phyloP scores from a whole-genome alignment of 768 basidiomycete species.

The Tephrocybe sp. region DNA sequence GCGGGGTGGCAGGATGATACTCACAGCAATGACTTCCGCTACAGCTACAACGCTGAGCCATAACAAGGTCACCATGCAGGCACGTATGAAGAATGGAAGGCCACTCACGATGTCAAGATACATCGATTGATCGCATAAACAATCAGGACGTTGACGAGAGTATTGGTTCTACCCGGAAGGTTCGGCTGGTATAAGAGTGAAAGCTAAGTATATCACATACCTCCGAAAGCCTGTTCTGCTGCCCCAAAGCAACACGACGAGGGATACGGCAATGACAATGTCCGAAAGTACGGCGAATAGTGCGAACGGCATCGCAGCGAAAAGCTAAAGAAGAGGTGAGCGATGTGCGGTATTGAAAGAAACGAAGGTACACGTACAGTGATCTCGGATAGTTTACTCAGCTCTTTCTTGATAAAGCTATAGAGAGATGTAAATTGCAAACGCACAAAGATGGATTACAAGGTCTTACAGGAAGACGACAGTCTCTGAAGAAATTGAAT shows the following conservation, averaged over 20 bases:
- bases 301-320: slow-evolving; percentile 44
- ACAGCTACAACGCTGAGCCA: slow-evolving; percentile 30
- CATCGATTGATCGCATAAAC: slow-evolving; percentile 53
- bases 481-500: slow-evolving; percentile 26
- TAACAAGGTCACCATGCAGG: not conserved
- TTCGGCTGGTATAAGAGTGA: not conserved
- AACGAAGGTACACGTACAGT: slow-evolving; percentile 23
- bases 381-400: slow-evolving; percentile 31
- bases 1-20: slow-evolving; percentile 3
- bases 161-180: slow-evolving; percentile 34
- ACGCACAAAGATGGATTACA: not conserved
- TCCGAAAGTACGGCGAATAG: slow-evolving; percentile 46
- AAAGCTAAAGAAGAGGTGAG: slow-evolving; percentile 23
- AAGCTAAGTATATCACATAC: slow-evolving; percentile 21
- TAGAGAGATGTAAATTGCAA: not conserved
- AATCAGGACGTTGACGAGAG: slow-evolving; percentile 41
- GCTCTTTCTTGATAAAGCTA: slow-evolving; percentile 37
- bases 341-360: not conserved
- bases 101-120: slow-evolving; percentile 44
- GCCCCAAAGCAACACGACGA: slow-evolving; percentile 42
- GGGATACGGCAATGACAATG: slow-evolving; percentile 38
- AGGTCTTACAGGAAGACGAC: slow-evolving; percentile 28
- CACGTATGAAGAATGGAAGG: not conserved
- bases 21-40: slow-evolving; percentile 37
- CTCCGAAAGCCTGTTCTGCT: slow-evolving; percentile 34